Percentiles rank a stretch among this genome's conserved stretches.
Evolutionary conservation across 208 protist genomes (phyloP).

Genomic region (Leishmania guyanensis): DNA sequence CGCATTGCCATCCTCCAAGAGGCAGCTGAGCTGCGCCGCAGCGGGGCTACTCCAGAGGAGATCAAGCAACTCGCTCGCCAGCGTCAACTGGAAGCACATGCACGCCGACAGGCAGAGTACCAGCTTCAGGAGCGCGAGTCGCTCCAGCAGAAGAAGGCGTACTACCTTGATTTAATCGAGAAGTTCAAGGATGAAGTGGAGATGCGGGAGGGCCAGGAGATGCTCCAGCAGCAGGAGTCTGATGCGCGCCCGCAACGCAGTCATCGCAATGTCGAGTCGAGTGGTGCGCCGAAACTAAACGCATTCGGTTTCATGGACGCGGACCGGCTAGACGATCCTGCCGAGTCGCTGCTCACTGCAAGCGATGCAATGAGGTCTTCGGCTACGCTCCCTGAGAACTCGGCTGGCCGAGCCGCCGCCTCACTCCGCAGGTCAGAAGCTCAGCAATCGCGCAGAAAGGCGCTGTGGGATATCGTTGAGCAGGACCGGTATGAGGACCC

Average conservation of each 20-base stretch:
- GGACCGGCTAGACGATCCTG: constrained; percentile 30
- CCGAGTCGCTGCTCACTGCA: constrained; percentile 5
- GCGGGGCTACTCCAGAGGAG: constrained; percentile 50
- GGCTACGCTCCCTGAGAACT: neutral
- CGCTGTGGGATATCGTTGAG: constrained; percentile 65
- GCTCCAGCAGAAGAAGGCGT: constrained; percentile 50
- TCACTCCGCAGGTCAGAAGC: neutral
- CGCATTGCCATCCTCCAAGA: constrained; percentile 59
- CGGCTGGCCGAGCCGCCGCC: neutral
- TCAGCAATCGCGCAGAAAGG: constrained; percentile 25
- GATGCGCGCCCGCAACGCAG: constrained; percentile 1
- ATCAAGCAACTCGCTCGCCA: constrained; percentile 45
- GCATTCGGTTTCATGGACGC: constrained; percentile 77
- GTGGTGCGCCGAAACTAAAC: constrained; percentile 23
- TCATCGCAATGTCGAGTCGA: neutral
- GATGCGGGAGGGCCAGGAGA: constrained; percentile 68
- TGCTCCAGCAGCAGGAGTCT: constrained; percentile 39
- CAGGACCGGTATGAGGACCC: constrained; percentile 81
- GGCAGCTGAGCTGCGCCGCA: constrained; percentile 60
- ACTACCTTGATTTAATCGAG: constrained; percentile 72
- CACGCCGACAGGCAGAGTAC: constrained; percentile 68
- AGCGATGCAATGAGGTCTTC: neutral
- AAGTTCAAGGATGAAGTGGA: constrained; percentile 73
- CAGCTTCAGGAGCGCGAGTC: constrained; percentile 65
- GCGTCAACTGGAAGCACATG: constrained; percentile 60